Evolutionary conservation across 202 grass and related monocot species (phyloP).

Genomic region (Setaria italica): DNA sequence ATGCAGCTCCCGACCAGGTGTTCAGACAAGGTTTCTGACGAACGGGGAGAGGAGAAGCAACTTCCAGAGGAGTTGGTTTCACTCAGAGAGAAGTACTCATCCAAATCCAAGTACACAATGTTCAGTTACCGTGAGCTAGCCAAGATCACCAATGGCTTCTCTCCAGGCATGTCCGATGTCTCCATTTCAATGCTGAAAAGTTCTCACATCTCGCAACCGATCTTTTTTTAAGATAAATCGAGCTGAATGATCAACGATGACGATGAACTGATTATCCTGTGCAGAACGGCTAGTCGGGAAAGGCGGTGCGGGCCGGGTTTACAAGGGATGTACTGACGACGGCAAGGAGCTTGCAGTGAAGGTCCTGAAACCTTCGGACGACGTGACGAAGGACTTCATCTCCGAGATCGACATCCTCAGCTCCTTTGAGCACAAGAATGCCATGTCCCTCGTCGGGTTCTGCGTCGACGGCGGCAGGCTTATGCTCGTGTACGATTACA

Average conservation of each 20-base stretch:
- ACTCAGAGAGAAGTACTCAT: constrained; percentile 67
- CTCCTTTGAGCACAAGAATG: constrained; percentile 61
- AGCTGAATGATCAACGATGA: neutral
- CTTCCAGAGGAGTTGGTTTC: constrained; percentile 48
- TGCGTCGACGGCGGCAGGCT: constrained; percentile 65
- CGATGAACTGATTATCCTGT: neutral
- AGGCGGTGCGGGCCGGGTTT: constrained; percentile 74
- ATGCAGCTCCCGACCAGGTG: constrained; percentile 81
- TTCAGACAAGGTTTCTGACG: neutral
- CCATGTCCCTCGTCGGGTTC: constrained; percentile 71
- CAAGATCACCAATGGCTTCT: constrained; percentile 71
- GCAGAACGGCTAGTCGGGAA: constrained; percentile 77
- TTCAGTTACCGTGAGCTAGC: constrained; percentile 68
- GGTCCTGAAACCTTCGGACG: constrained; percentile 60
- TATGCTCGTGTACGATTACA: constrained; percentile 88
- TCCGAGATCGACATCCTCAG: constrained; percentile 76
- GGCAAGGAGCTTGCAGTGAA: constrained; percentile 82
- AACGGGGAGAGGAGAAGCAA: neutral
- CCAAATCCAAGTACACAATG: constrained; percentile 57
- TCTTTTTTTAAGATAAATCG: neutral
- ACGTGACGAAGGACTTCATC: constrained; percentile 62
- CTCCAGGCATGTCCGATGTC: constrained; percentile 40
- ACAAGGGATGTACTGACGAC: constrained; percentile 41
- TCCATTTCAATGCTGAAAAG: neutral
- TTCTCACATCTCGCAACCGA: neutral